phyloP scores from a whole-genome alignment of 2,329 filamentous ascomycete species.

The Colletotrichum neosansevieriae region DNA sequence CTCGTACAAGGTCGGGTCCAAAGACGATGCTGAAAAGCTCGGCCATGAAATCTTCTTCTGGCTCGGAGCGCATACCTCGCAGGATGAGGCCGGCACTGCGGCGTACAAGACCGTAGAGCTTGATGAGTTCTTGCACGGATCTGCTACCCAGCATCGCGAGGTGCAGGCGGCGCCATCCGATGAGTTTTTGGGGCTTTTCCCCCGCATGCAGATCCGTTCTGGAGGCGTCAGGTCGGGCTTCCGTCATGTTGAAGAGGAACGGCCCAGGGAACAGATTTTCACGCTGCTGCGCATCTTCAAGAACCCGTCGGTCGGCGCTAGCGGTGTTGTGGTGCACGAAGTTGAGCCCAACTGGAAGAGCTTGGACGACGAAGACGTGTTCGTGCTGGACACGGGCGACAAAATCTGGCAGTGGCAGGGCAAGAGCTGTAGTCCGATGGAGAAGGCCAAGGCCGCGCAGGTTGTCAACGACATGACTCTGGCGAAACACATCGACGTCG shows the following conservation, averaged over 20 bases:
- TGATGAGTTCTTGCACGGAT: slow-evolving; percentile 73
- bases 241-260: slow-evolving; percentile 67
- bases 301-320: slow-evolving; percentile 60
- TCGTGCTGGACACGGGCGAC: slow-evolving; percentile 70
- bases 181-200: slow-evolving; percentile 72
- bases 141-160: slow-evolving; percentile 74
- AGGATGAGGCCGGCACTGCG: slow-evolving; percentile 76
- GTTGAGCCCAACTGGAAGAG: slow-evolving; percentile 72
- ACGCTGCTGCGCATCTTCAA: slow-evolving; percentile 74
- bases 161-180: slow-evolving; percentile 69
- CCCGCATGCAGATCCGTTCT: slow-evolving; percentile 67
- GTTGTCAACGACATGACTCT: slow-evolving; percentile 74
- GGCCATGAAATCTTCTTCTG: slow-evolving; percentile 78
- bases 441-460: slow-evolving; percentile 76
- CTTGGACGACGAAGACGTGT: slow-evolving; percentile 75
- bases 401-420: slow-evolving; percentile 81
- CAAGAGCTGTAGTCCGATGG: slow-evolving; percentile 73
- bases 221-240: slow-evolving; percentile 74
- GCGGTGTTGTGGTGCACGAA: slow-evolving; percentile 71
- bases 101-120: slow-evolving; percentile 80
- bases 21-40: slow-evolving; percentile 58
- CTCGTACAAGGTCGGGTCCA: slow-evolving; percentile 65
- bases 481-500: slow-evolving; percentile 73
- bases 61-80: slow-evolving; percentile 73
- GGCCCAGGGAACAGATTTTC: slow-evolving; percentile 54